Evolutionary conservation across 805 yeast genomes (phyloP).

Genomic region (Cyberlindnera maritima): DNA sequence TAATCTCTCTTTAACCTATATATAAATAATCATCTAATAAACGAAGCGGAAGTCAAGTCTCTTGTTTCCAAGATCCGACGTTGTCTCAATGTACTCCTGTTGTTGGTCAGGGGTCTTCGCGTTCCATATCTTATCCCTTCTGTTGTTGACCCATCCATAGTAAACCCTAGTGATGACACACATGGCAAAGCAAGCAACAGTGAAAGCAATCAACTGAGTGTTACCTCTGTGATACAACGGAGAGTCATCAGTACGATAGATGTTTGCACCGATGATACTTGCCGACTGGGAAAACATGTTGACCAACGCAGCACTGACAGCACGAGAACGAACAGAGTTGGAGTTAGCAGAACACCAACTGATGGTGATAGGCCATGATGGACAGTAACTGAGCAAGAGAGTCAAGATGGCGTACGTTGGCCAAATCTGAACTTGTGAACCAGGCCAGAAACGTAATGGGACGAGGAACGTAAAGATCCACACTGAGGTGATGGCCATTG

Average conservation of each 20-base stretch:
- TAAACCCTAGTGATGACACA: slow-evolving; percentile 30
- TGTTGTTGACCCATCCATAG: slow-evolving; percentile 38
- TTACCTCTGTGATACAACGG: slow-evolving; percentile 65
- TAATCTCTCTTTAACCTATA: too few species aligned
- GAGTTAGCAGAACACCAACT: slow-evolving; percentile 63
- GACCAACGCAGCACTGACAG: slow-evolving; percentile 63
- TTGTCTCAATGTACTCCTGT: slow-evolving; percentile 41
- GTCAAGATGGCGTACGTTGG: slow-evolving; percentile 38
- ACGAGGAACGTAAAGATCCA: slow-evolving; percentile 37
- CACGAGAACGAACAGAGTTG: slow-evolving; percentile 58
- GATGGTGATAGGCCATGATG: slow-evolving; percentile 53
- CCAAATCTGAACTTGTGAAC: slow-evolving; percentile 39
- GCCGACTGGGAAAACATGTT: slow-evolving; percentile 65
- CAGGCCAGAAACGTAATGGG: slow-evolving; percentile 39
- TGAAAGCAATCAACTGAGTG: slow-evolving; percentile 35
- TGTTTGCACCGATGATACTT: slow-evolving; percentile 49
- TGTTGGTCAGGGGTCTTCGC: slow-evolving; percentile 47
- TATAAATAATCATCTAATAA: not conserved
- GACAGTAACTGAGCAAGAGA: slow-evolving; percentile 39
- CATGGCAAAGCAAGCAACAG: slow-evolving; percentile 32
- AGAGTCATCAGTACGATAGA: slow-evolving; percentile 54
- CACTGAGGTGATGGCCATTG: slow-evolving; percentile 30
- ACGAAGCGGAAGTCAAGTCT: slow-evolving; percentile 50
- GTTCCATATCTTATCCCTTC: slow-evolving; percentile 49
- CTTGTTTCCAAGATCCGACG: slow-evolving; percentile 54